Evolutionary conservation across 768 basidiomycete species (phyloP), one percentile per base, ranked within the genome.

Genomic region (Trichaptum fuscoviolaceum): DNA sequence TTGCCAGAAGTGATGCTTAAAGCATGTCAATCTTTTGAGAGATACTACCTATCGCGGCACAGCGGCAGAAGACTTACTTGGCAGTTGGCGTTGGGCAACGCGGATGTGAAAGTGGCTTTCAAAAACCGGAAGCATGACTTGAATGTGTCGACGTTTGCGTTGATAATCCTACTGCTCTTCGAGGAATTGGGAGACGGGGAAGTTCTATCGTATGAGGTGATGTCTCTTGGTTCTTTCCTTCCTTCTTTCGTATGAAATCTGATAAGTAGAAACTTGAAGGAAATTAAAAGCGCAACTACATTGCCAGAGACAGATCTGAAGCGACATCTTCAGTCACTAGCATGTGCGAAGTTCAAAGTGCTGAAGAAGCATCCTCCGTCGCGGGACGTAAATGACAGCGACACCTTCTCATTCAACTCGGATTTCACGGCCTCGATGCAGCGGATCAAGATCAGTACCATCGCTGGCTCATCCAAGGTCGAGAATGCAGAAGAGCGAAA

Each of bases 261-360:
- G 42, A 52, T 20, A 3, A 52, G 12, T 20, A 3, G 20, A 15
- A 15, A 52, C 20, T 15, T 52, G 15, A 25, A 99, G 96, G 94
- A 98, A 69, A 92, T 99, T 71, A 87, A 88, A 75, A 75, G 83
- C 9, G 84, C 89, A 5, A 95, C 95, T 0, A 73, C 77, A 18
- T 91, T 99, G 65, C 85, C 87, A 0, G 88, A 94, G 23, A 68
- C 68, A 0, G 96, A 99, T 66, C 83, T 99, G 1, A 87, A 90
- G 73, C 90, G 97, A n/a, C 91, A 95, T 70, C 83, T 99, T 1
- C 97, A 99, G 74, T 95, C 96, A 0, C 83, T 99, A 25, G 96
- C 97, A 0, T 98, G 96, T 73, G 95, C 92, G 10, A 99, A 95
- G 75, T 95, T 83, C 81, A 95, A 95, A 72, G 82, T 99, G 30